Percentiles rank a stretch among this genome's conserved stretches.
phyloP scores from a whole-genome alignment of 495 filamentous ascomycete species.

The Lophiostoma macrostomum region DNA sequence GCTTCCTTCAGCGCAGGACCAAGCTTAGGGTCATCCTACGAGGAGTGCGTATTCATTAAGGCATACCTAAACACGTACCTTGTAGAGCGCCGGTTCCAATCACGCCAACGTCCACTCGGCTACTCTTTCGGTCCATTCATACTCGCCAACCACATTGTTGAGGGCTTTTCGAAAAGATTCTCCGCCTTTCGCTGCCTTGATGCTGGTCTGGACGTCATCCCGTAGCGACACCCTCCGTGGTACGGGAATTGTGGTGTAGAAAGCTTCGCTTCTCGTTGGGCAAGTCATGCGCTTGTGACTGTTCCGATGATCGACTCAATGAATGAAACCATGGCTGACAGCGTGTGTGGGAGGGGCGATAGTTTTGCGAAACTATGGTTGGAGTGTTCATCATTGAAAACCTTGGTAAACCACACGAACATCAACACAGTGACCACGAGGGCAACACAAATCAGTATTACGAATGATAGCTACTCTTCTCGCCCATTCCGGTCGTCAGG shows the following conservation, averaged over 20 bases:
- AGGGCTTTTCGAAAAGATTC: slow-evolving; percentile 1
- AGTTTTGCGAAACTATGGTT: too few relatives aligned
- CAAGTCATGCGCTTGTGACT: slow-evolving; percentile 3
- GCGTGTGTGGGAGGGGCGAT: neutral
- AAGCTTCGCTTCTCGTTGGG: neutral
- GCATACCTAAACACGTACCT: too few relatives aligned
- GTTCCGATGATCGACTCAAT: slow-evolving; percentile 2
- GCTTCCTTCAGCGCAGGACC: slow-evolving; percentile 40
- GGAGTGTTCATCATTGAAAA: too few relatives aligned
- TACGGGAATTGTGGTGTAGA: slow-evolving; percentile 4
- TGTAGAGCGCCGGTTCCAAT: slow-evolving; percentile 39
- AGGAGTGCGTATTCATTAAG: too few relatives aligned
- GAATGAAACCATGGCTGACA: slow-evolving; percentile 1
- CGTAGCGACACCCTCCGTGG: slow-evolving; percentile 10
- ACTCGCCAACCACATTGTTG: slow-evolving; percentile 8
- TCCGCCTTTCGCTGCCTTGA: slow-evolving; percentile 15
- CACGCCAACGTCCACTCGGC: slow-evolving; percentile 40
- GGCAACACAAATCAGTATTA: too few relatives aligned
- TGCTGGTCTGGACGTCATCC: slow-evolving; percentile 7
- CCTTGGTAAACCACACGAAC: too few relatives aligned
- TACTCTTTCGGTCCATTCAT: slow-evolving; percentile 45
- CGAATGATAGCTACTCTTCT: too few relatives aligned
- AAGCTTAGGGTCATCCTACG: slow-evolving; percentile 37
- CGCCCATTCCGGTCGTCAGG: too few relatives aligned
- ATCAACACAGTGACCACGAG: too few relatives aligned